A percentile compares a stretch with the other conserved stretches of the same genome.
These are phyloP conservation scores for Canavalia gladiata DNA, from an alignment of 306 rosid species.

Conservation along the genomic window DNA sequence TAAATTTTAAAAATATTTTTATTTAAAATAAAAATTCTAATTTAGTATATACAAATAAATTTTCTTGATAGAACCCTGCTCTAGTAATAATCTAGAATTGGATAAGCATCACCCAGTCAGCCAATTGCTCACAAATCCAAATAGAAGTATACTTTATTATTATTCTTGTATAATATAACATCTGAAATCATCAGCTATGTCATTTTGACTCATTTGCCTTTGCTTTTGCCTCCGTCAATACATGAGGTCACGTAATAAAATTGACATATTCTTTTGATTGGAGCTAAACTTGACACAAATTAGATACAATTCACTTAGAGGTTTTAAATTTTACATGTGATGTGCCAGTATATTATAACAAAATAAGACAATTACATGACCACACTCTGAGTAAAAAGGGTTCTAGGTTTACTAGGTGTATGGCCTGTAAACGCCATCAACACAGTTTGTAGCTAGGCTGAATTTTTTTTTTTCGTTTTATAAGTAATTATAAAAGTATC, in stretches of 20 bases:
- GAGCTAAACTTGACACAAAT: not conserved
- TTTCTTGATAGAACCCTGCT: not conserved
- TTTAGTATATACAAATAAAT: too few relatives aligned
- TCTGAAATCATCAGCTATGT: not conserved
- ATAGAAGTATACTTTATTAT: not conserved
- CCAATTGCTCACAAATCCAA: conserved; percentile 7
- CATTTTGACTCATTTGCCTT: not conserved
- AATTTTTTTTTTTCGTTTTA: too few relatives aligned
- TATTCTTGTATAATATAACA: not conserved
- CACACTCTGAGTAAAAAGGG: not conserved
- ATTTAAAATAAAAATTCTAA: too few relatives aligned
- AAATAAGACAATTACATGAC: not conserved
- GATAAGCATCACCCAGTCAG: conserved; percentile 3
- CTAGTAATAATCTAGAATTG: not conserved
- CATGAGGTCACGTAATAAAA: not conserved
- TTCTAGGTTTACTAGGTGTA: not conserved
- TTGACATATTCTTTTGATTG: not conserved
- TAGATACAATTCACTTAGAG: not conserved
- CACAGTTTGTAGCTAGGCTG: too few relatives aligned
- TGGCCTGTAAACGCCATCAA: too few relatives aligned
- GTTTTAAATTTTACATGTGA: not conserved
- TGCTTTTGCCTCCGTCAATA: not conserved
- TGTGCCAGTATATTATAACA: not conserved
- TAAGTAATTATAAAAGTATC: too few relatives aligned
- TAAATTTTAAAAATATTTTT: too few relatives aligned